These are phyloP conservation scores for Wickerhamiella vanderwaltii DNA, from an alignment of 805 yeast genomes.

Conservation along the genomic window DNA sequence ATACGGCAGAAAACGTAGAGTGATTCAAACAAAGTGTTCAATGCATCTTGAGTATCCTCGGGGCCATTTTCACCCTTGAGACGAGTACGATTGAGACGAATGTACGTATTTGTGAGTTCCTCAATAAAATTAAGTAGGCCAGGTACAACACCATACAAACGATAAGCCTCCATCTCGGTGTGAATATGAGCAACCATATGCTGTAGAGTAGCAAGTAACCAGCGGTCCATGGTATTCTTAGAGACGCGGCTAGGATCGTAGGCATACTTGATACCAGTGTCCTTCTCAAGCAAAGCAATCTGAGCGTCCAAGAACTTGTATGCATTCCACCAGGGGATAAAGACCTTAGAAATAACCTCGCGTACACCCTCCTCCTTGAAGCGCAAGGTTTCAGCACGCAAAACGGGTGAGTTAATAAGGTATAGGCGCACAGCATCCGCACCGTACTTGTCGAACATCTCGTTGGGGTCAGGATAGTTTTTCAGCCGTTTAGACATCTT, in stretches of 20 bases:
- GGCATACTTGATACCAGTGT: constrained; percentile 53
- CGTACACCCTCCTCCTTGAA: constrained; percentile 98
- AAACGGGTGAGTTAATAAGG: constrained; percentile 92
- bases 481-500: constrained; percentile 98
- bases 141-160: constrained; percentile 94
- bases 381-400: constrained; percentile 91
- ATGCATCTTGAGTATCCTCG: constrained; percentile 72
- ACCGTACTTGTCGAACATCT: constrained; percentile 78
- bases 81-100: constrained; percentile 95
- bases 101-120: constrained; percentile 96
- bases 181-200: constrained; percentile 78
- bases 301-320: constrained; percentile 94
- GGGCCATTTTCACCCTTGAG: constrained; percentile 87
- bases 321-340: constrained; percentile 98
- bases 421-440: constrained; percentile 96
- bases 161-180: constrained; percentile 77
- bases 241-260: constrained; percentile 56
- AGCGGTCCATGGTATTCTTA: constrained; percentile 89
- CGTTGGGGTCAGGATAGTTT: constrained; percentile 91
- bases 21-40: constrained; percentile 85
- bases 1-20: constrained; percentile 80
- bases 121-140: constrained; percentile 78
- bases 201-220: constrained; percentile 96
- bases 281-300: constrained; percentile 70
- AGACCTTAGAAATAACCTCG: constrained; percentile 90